These are phyloP conservation scores for Annulohypoxylon stygium DNA, from an alignment of 495 filamentous ascomycete genomes.

Conservation along the genomic window DNA sequence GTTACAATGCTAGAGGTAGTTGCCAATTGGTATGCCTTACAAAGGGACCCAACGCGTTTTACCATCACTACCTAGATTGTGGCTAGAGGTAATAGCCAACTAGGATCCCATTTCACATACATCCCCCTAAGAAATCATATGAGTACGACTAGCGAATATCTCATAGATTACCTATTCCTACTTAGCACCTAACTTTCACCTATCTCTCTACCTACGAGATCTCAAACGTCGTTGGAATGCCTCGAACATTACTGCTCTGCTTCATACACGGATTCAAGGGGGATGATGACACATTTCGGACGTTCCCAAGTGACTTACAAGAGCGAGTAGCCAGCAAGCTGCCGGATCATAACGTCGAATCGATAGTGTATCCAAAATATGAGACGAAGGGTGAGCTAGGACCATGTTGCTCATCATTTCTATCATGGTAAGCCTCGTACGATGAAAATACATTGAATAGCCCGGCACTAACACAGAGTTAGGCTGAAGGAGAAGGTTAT, in stretches of 20 bases:
- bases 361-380: slow-evolving; percentile 87
- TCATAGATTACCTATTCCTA: background rate
- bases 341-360: slow-evolving; percentile 75
- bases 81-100: no score
- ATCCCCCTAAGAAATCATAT: no score
- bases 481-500: slow-evolving; percentile 94
- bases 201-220: background rate
- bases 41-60: background rate
- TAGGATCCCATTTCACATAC: no score
- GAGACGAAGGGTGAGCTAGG: slow-evolving; percentile 89
- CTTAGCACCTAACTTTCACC: background rate
- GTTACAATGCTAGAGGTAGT: background rate
- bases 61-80: background rate
- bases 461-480: slow-evolving; percentile 13
- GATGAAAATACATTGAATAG: background rate
- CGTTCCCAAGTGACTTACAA: slow-evolving; percentile 80
- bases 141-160: no score
- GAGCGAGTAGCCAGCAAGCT: slow-evolving; percentile 75
- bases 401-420: slow-evolving; percentile 79
- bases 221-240: slow-evolving; percentile 60
- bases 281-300: slow-evolving; percentile 85
- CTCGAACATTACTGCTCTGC: slow-evolving; percentile 85
- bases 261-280: slow-evolving; percentile 99
- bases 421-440: slow-evolving; percentile 76
- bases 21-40: background rate